These are phyloP conservation scores for Silene vulgaris DNA, from an alignment of 179 eudicot species.

Conservation along the genomic window DNA sequence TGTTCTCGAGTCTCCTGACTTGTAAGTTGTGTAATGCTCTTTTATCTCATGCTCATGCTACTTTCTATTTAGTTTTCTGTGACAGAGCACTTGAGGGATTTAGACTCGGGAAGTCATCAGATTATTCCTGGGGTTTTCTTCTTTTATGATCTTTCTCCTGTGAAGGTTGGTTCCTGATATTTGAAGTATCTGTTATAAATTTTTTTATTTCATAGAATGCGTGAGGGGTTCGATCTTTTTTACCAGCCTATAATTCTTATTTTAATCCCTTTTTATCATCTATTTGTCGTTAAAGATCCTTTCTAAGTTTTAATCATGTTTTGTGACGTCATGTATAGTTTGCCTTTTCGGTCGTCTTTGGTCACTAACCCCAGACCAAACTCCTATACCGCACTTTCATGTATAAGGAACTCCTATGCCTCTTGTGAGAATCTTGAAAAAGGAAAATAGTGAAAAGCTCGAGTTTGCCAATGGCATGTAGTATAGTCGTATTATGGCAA, in stretches of 20 bases:
- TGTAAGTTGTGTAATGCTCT: neutral
- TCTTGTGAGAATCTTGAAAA: too few relatives aligned
- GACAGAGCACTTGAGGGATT: slow-evolving; percentile 72
- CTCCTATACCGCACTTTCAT: too few relatives aligned
- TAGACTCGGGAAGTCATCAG: slow-evolving; percentile 47
- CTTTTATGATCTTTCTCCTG: slow-evolving; percentile 86
- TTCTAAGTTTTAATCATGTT: neutral
- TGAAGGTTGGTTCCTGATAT: slow-evolving; percentile 48
- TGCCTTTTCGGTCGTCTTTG: too few relatives aligned
- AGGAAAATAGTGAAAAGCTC: too few relatives aligned
- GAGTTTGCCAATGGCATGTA: too few relatives aligned
- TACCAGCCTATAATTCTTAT: neutral
- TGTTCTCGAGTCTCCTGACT: neutral
- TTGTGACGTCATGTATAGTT: too few relatives aligned
- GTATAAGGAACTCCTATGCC: too few relatives aligned
- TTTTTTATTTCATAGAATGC: too few relatives aligned
- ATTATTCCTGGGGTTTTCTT: slow-evolving; percentile 82
- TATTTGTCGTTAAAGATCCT: neutral
- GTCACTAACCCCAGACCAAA: too few relatives aligned
- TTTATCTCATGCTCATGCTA: slow-evolving; percentile 5
- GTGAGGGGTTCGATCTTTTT: neutral
- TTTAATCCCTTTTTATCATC: too few relatives aligned
- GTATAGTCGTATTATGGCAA: too few relatives aligned
- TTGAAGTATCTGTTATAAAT: neutral
- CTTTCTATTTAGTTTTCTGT: slow-evolving; percentile 65